Percentiles rank a stretch among this genome's conserved stretches.
phyloP scores from a whole-genome alignment of 2,329 filamentous ascomycete species.

The Venturia oleaginea region DNA sequence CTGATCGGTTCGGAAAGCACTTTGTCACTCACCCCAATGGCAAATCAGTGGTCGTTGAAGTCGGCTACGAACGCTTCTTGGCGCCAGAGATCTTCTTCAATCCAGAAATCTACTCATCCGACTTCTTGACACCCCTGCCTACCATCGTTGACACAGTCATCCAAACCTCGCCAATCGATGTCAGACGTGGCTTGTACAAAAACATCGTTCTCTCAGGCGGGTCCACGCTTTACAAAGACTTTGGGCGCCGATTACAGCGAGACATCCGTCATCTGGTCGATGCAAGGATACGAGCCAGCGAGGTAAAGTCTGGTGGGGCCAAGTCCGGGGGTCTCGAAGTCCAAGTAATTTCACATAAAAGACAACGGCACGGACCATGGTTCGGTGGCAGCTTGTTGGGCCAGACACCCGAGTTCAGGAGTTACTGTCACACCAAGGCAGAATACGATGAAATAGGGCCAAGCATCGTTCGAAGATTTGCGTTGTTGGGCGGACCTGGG shows the following conservation, averaged over 20 bases:
- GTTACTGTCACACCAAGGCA: slow-evolving; percentile 79
- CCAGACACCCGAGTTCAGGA: slow-evolving; percentile 96
- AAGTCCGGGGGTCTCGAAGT: slow-evolving; percentile 92
- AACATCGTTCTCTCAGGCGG: slow-evolving; percentile 98
- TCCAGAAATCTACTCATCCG: slow-evolving; percentile 97
- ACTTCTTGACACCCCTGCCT: slow-evolving; percentile 92
- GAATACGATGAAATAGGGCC: slow-evolving; percentile 89
- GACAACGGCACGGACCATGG: slow-evolving; percentile 95
- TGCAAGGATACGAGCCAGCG: slow-evolving; percentile 82
- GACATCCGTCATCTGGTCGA: slow-evolving; percentile 97
- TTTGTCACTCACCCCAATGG: slow-evolving; percentile 79
- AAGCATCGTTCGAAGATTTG: slow-evolving; percentile 90
- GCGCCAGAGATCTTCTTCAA: slow-evolving; percentile 99
- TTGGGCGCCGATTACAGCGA: slow-evolving; percentile 87
- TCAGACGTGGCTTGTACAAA: slow-evolving; percentile 95
- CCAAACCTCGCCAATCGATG: slow-evolving; percentile 94
- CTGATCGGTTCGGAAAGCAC: slow-evolving; percentile 84
- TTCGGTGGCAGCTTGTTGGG: slow-evolving; percentile 94
- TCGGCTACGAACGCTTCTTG: slow-evolving; percentile 95
- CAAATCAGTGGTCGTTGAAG: slow-evolving; percentile 74
- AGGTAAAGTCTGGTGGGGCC: slow-evolving; percentile 82
- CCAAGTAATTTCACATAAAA: slow-evolving; percentile 93
- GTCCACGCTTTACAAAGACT: slow-evolving; percentile 97
- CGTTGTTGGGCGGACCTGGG: slow-evolving; percentile 83
- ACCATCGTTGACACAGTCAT: slow-evolving; percentile 94